These are phyloP conservation scores for Colletotrichum spinosum DNA, from an alignment of 2,329 filamentous ascomycete species.

Conservation along the genomic window DNA sequence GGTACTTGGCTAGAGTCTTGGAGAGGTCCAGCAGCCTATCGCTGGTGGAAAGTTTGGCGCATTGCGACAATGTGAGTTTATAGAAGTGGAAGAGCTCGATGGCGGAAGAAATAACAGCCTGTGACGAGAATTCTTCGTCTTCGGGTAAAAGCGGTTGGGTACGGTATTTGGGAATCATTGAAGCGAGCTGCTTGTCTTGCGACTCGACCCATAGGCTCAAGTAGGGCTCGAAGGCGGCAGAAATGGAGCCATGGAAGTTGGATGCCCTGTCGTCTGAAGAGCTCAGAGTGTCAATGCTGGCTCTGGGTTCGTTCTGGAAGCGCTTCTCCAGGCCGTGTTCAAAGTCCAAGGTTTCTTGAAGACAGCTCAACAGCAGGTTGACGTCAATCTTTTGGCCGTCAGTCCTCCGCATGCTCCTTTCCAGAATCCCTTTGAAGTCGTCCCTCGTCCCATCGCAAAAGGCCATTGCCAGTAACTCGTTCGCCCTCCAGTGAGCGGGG, in stretches of 20 bases:
- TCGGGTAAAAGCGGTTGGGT: constrained; percentile 81
- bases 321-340: constrained; percentile 90
- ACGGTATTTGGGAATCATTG: constrained; percentile 89
- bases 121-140: constrained; percentile 92
- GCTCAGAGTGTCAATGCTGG: constrained; percentile 90
- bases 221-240: constrained; percentile 96
- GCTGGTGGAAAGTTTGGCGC: constrained; percentile 95
- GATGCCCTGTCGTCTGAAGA: constrained; percentile 81
- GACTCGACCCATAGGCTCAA: constrained; percentile 97
- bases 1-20: constrained; percentile 87
- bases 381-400: constrained; percentile 89
- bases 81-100: constrained; percentile 99
- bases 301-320: constrained; percentile 79
- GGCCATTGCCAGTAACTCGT: constrained; percentile 87
- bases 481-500: constrained; percentile 87
- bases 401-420: constrained; percentile 82
- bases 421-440: constrained; percentile 93
- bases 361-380: constrained; percentile 85
- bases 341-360: constrained; percentile 97
- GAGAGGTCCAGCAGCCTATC: constrained; percentile 86
- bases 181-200: constrained; percentile 88
- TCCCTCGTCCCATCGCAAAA: constrained; percentile 97
- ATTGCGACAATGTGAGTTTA: constrained; percentile 91
- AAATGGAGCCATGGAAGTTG: constrained; percentile 90
- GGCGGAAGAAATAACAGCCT: constrained; percentile 91